Base-by-base conservation (phyloP, 805 yeast genomes). In the Wickerhamiella spandovensis region DNA sequence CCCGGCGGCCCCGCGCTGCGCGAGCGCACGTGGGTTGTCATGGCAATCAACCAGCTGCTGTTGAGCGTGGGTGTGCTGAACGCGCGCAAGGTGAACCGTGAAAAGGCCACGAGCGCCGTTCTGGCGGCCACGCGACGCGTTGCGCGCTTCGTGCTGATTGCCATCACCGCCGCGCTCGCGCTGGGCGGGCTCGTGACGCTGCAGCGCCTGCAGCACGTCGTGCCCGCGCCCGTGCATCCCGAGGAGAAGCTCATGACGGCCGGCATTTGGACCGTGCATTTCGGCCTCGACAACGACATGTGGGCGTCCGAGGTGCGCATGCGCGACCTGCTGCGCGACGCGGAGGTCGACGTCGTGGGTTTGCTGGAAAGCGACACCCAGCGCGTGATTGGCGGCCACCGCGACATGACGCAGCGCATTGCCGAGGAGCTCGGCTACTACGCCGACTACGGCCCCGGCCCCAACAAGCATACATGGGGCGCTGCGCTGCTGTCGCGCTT, bases 401-500 rank as follows among this genome's bases (percentile, higher is more conserved):
- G 98, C 61, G 98, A 92, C 63, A 72, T 90, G 60, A 88, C 97
- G 0, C 95, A 86, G 69, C 78, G 81, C 56, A 69, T 92, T 49
- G 95, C 96, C 0, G 95, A 88, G 66, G 95, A 90, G 58, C 73
- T 92, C 58, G 90, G 86, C 42, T 87, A 87, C 90, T 92, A 92
- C 63, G 89, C 82, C 21, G 98, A 92, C 66, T 92, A 80, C 63
- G 98, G 98, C 7, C 98, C 98, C 7, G 96, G 97, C 13, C 97
- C 97, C 49, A 86, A 88, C 64, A 83, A 89, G 66, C 97, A 92
- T 69, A 92, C 98, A 0, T 92, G 98, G 98, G 98, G 98, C 42
- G 83, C 89, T 47, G 92, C 92, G 1, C 72, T 92, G 54, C 71
- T 92, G 56, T 89, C 97, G 20, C 87, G 89, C 63, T 92, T 90